Evolutionary conservation across 768 basidiomycete genomes (phyloP), one percentile per base, ranked within the genome.

Genomic region (Lentinula guzmanii): DNA sequence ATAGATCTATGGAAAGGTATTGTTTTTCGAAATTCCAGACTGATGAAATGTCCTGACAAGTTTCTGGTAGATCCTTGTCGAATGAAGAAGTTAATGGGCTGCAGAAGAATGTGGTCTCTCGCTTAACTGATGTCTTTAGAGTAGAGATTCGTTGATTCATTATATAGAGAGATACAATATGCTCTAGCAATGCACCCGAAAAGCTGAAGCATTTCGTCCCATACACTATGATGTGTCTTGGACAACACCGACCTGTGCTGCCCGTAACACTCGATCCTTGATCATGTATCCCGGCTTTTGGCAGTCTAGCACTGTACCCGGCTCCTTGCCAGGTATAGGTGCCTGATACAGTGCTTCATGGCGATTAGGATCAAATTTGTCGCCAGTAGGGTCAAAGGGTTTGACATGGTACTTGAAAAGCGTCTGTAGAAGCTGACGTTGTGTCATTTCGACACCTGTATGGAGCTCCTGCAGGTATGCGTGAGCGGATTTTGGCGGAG

Each of bases 341-440:
- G 85, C 91, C 76, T 95, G 93, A 76, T 93, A 98, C 31, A 97
- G 80, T 10, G 97, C 97, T 75, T 99, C 97, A 69, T 98, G 96
- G 35, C 78, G 76, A 74, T 98, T 98, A 15, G 97, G 96, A 74
- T 99, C 95, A 68, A 99, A 99, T 65, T 79, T 80, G 74, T 96
- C 93, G 46, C 96, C 96, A 0, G 85, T 88, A 13, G 95, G 93
- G 71, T 97, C 93, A 68, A 94, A 97, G 1, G 90, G 86, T 62
- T 89, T 92, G 72, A 98, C 86, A 62, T 95, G 89, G 75, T 95
- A 93, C 75, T 93, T 89, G 78, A 87, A 91, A 37, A 99, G 81
- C 1, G 92, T 95, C 70, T 93, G 90, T 8, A 95, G 82, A 43
- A 98, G 83, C 63, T 90, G 84, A 56, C 92, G 89, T 67, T 96